Conservation (phyloP, 148 eudicot species). For the Fagopyrum tataricum region DNA sequence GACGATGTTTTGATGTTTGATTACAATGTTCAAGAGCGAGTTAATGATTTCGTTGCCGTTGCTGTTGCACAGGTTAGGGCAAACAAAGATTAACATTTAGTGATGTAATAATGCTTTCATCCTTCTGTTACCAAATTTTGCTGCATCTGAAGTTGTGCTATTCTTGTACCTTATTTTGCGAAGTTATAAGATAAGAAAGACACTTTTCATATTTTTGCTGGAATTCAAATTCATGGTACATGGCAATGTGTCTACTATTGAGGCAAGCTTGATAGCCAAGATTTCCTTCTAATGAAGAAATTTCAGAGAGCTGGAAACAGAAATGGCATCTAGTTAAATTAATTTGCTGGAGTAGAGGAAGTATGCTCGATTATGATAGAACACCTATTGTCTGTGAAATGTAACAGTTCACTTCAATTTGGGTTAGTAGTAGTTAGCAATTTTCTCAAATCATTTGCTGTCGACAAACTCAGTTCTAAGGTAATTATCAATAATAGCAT, state of each 20-base stretch:
- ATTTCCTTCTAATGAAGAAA: neutral
- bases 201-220: neutral
- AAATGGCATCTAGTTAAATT: neutral
- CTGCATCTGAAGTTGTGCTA: neutral
- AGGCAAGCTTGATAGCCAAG: neutral
- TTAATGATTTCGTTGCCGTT: slow-evolving; percentile 66
- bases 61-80: slow-evolving; percentile 58
- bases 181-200: neutral
- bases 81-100: neutral
- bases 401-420: neutral
- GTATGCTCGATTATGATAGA: neutral
- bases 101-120: neutral
- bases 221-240: neutral
- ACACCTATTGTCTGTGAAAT: neutral
- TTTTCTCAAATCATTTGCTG: neutral
- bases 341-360: neutral
- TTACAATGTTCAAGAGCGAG: slow-evolving; percentile 70
- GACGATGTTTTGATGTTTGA: slow-evolving; percentile 59
- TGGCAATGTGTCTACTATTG: neutral
- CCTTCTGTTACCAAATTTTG: neutral
- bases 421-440: neutral
- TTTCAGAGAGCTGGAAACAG: neutral
- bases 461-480: neutral
- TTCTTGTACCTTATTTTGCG: neutral
- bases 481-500: neutral